Percentiles rank a stretch among this genome's conserved stretches.
Evolutionary conservation across 2,329 filamentous ascomycete genomes (phyloP).

Genomic region (Aspergillus candidus): DNA sequence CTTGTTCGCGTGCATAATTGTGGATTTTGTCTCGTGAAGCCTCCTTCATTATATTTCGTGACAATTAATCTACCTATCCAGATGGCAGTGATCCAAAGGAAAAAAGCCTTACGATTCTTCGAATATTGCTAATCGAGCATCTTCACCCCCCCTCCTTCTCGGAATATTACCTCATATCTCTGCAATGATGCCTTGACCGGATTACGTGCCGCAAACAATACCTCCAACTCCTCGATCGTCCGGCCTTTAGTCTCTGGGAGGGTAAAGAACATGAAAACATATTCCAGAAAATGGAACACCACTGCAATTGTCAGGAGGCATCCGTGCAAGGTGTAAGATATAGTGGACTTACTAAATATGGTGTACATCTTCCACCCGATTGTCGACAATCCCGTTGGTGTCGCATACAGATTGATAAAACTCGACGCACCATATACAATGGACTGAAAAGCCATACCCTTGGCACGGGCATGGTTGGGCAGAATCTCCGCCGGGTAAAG

Average conservation of each 20-base stretch:
- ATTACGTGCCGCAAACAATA: conserved; percentile 1
- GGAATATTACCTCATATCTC: conserved; percentile 1
- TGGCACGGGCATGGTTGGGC: conserved; percentile 4
- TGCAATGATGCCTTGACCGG: conserved; percentile 5
- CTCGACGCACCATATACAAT: conserved; percentile 2
- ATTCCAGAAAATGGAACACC: conserved; percentile 7
- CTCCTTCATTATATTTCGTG: too few relatives aligned
- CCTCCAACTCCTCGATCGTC: conserved; percentile 7
- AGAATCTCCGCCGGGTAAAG: conserved; percentile 7
- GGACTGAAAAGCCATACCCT: conserved; percentile 7
- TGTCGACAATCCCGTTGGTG: conserved; percentile 4
- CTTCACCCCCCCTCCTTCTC: conserved; percentile 4
- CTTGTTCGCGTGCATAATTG: too few relatives aligned
- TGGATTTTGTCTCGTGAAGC: too few relatives aligned
- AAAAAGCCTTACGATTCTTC: too few relatives aligned
- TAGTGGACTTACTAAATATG: conserved; percentile 1
- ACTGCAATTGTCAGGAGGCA: not conserved
- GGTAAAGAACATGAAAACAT: conserved; percentile 4
- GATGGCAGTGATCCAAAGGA: too few relatives aligned
- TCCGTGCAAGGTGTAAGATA: not conserved
- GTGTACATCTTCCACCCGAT: conserved; percentile 9
- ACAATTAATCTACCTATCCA: too few relatives aligned
- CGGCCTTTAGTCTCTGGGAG: conserved; percentile 8
- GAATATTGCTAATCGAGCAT: not conserved
- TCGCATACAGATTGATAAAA: conserved; percentile 8